Evolutionary conservation across 2,329 filamentous ascomycete genomes (phyloP).

Genomic region (Neofusicoccum kwambonambiense): DNA sequence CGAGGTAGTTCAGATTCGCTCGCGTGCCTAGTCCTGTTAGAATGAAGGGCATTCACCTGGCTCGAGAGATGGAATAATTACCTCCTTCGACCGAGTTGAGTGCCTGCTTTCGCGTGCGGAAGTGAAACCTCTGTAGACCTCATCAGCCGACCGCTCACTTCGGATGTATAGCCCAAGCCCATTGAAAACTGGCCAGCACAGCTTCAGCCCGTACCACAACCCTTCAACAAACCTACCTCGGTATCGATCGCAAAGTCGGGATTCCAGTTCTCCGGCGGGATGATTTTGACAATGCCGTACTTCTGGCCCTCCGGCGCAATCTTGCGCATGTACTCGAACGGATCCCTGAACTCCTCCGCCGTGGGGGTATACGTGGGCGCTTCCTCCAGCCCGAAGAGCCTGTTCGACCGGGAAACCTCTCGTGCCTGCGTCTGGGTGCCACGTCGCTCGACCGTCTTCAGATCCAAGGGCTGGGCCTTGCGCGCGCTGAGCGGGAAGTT

Average conservation of each 20-base stretch:
- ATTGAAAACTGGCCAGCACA: not conserved
- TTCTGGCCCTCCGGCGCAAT: constrained; percentile 82
- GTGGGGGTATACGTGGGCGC: constrained; percentile 89
- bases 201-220: not conserved
- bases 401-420: constrained; percentile 72
- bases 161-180: not conserved
- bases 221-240: constrained; percentile 62
- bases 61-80: constrained; percentile 48
- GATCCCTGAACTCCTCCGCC: constrained; percentile 91
- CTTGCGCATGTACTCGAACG: constrained; percentile 88
- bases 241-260: constrained; percentile 95
- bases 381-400: constrained; percentile 82
- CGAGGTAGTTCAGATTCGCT: constrained; percentile 92
- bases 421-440: constrained; percentile 75
- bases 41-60: not conserved
- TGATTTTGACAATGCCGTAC: constrained; percentile 92
- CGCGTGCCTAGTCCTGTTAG: constrained; percentile 66
- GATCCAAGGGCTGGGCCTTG: constrained; percentile 69
- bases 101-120: constrained; percentile 92
- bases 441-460: constrained; percentile 87
- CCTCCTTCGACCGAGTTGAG: constrained; percentile 98
- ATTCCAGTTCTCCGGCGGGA: constrained; percentile 91
- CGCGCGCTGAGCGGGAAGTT: constrained; percentile 62
- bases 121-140: constrained; percentile 78
- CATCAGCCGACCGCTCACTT: constrained; percentile 4